These are phyloP conservation scores for Colletotrichum salicis DNA, from an alignment of 2,329 filamentous ascomycete genomes.

Conservation along the genomic window DNA sequence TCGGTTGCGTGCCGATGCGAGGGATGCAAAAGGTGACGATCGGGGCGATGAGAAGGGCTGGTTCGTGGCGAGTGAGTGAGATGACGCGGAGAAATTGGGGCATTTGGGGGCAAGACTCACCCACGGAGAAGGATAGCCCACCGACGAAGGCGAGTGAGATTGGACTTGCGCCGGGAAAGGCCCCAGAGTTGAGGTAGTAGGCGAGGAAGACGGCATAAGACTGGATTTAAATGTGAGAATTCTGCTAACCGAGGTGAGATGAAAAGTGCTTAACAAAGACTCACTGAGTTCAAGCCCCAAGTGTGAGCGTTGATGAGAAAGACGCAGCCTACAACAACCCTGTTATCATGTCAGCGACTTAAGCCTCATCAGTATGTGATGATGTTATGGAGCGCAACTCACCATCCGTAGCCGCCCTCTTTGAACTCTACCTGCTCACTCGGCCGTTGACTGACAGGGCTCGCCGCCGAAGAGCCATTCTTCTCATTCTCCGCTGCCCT, in stretches of 20 bases:
- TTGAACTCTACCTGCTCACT: conserved; percentile 47
- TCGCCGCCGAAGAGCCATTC: conserved; percentile 9
- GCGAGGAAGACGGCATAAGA: conserved; percentile 69
- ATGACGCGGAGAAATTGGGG: not conserved
- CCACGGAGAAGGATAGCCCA: conserved; percentile 70
- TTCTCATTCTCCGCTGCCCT: conserved; percentile 24
- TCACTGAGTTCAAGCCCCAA: conserved; percentile 77
- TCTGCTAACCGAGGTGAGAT: not conserved
- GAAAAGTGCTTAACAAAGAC: conserved; percentile 35
- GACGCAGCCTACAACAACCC: conserved; percentile 64
- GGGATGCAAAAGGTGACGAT: conserved; percentile 71
- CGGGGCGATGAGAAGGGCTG: conserved; percentile 74
- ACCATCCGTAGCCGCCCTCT: conserved; percentile 72
- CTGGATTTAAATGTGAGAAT: conserved; percentile 41
- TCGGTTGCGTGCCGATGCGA: conserved; percentile 69
- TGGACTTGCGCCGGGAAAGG: conserved; percentile 70
- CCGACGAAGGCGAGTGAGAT: conserved; percentile 84
- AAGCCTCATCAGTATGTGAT: not conserved
- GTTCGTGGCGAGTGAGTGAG: conserved; percentile 43
- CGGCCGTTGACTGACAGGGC: not conserved
- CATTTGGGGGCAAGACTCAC: conserved; percentile 40
- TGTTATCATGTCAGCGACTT: conserved; percentile 35
- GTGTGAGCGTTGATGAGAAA: conserved; percentile 75
- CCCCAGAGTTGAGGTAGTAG: conserved; percentile 65
- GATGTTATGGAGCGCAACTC: conserved; percentile 32